phyloP scores from a whole-genome alignment of 225 moss, liverwort and hornwort genomes.

The Polytrichum formosum region DNA sequence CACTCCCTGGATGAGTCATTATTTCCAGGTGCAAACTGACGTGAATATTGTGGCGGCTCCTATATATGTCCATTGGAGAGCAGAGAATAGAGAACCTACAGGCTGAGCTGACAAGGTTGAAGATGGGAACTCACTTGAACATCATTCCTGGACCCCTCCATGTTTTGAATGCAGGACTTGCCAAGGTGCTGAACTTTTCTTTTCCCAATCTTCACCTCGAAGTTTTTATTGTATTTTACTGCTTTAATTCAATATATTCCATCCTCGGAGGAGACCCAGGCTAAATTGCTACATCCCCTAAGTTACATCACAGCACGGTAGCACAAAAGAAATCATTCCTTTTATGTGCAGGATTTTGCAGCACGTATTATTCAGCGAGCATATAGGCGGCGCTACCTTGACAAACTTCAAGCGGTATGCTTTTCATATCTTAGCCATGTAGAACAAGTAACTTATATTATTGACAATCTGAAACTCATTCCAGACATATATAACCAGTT shows the following conservation, averaged over 20 bases:
- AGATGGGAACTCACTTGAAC: conserved; percentile 28
- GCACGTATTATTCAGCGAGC: conserved; percentile 73
- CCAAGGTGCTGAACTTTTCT: conserved; percentile 30
- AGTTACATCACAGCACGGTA: too few relatives aligned
- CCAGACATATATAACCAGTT: too few relatives aligned
- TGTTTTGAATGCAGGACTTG: conserved; percentile 34
- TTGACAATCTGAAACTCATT: too few relatives aligned
- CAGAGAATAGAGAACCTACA: conserved; percentile 63
- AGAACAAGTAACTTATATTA: too few relatives aligned
- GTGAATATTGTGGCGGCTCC: background rate
- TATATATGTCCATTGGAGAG: background rate
- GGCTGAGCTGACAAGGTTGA: conserved; percentile 54
- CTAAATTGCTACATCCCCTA: too few relatives aligned
- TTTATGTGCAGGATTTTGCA: conserved; percentile 55
- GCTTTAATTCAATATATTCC: background rate
- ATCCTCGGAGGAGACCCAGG: too few relatives aligned
- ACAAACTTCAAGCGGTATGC: conserved; percentile 35
- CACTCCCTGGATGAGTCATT: background rate
- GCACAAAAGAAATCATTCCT: too few relatives aligned
- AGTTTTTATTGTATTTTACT: background rate
- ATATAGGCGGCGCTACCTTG: conserved; percentile 48
- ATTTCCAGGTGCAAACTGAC: background rate
- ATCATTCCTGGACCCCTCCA: conserved; percentile 19
- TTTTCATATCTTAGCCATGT: too few relatives aligned
- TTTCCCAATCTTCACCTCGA: background rate